phyloP scores from a whole-genome alignment of 495 filamentous ascomycete genomes.

The Aspergillus sclerotiicarbonarius region DNA sequence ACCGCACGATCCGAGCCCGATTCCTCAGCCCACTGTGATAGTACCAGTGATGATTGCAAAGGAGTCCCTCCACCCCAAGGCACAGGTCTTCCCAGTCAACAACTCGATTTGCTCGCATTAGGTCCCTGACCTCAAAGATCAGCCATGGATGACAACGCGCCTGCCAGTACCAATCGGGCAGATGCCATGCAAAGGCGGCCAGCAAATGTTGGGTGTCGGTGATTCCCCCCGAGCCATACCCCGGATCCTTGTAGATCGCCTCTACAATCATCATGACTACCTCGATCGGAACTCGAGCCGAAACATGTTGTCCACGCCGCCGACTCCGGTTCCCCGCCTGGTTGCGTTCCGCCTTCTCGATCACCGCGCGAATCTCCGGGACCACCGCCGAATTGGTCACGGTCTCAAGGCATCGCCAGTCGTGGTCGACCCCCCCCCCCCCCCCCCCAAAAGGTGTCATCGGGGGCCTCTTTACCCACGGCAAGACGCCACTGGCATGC shows the following conservation, averaged over 20 bases:
- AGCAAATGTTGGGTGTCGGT: neutral
- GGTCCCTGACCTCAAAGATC: neutral
- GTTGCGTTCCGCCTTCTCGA: neutral
- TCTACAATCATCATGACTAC: conserved; percentile 2
- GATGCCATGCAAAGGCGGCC: neutral
- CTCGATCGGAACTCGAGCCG: neutral
- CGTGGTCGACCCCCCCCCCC: too few relatives aligned
- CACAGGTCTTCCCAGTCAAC: conserved; percentile 2
- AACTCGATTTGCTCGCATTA: neutral
- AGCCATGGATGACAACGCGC: neutral
- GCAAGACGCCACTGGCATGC: too few relatives aligned
- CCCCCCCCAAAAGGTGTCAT: too few relatives aligned
- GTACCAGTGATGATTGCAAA: neutral
- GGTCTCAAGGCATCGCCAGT: too few relatives aligned
- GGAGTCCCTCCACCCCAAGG: neutral
- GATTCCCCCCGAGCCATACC: neutral
- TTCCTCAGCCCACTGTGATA: neutral
- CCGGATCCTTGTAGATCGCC: neutral
- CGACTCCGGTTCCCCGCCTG: too few relatives aligned
- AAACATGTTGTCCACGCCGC: too few relatives aligned
- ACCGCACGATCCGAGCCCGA: neutral
- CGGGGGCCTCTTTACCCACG: too few relatives aligned
- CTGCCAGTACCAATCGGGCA: neutral
- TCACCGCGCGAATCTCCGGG: too few relatives aligned
- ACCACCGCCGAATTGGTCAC: too few relatives aligned